Evolutionary conservation across 768 basidiomycete species (phyloP), one percentile per base, ranked within the genome.

Genomic region (Suillus tomentosus): DNA sequence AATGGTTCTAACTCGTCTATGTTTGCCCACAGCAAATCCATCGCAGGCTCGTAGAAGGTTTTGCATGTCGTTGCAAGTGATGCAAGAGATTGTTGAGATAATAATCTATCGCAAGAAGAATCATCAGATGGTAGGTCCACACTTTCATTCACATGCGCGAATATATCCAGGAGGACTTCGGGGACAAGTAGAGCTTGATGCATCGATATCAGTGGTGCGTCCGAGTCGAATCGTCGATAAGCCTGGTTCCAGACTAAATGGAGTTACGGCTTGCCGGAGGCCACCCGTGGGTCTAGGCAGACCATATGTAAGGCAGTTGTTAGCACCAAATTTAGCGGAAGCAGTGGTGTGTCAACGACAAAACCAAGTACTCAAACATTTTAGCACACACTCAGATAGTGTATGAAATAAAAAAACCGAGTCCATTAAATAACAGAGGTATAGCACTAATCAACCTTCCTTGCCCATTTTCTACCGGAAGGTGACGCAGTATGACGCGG

Each of bases 391-490:
- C 27, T 51, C 50, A 31, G 8, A 51, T 17, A 27, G 24, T 5
- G 24, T 27, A 15, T 51, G 17, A 31, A 19, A 34, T 34, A 54
- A 54, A 31, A 31, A 31, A 31, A 34, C n/a, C 11, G 22, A 53
- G 39, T 45, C n/a, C 34, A 19, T 51, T 37, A 64, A 48, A 53
- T 66, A 42, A 55, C 22, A 64, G 65, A 71, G 48, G 36, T 24
- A 59, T 63, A 61, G 66, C 69, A 74, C 77, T 76, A 91, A 77
- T 91, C 89, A 45, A 91, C 82, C 77, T 91, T 91, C 70, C 90
- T 79, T 40, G 89, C 81, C 89, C 89, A 91, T 76, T 84, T 88
- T 72, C 87, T 84, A 9, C 84, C 83, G 6, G 82, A 78, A 34
- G 85, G 82, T 13, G 80, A 82, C 13, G 85, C 70, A 4, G 76